These are phyloP conservation scores for Danielia reshetovae DNA, from an alignment of 805 yeast genomes.

Conservation along the genomic window DNA sequence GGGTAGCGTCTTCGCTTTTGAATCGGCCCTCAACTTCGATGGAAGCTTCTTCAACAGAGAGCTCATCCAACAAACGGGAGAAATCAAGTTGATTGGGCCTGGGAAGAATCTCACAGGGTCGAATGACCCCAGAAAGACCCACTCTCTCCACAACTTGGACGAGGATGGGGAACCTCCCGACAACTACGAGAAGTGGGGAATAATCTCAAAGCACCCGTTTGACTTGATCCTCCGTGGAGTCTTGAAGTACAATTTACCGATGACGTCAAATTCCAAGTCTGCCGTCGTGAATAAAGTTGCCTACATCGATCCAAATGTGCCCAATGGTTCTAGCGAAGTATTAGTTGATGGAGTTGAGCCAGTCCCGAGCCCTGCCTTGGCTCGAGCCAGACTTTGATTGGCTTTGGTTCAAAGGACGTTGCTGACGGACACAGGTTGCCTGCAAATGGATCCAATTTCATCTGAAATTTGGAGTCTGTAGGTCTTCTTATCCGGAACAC, in stretches of 20 bases:
- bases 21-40: constrained; percentile 66
- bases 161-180: constrained; percentile 21
- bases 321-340: constrained; percentile 3
- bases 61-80: constrained; percentile 56
- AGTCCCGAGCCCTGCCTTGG: constrained; percentile 6
- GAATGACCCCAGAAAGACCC: not conserved
- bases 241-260: constrained; percentile 70
- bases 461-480: constrained; percentile 18
- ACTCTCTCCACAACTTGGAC: not conserved
- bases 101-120: constrained; percentile 45
- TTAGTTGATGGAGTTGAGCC: constrained; percentile 1
- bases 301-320: constrained; percentile 50
- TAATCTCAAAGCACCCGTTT: constrained; percentile 73
- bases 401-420: constrained; percentile 59
- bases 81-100: constrained; percentile 69
- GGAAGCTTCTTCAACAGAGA: constrained; percentile 75
- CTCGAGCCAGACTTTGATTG: constrained; percentile 24
- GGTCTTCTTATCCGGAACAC: constrained; percentile 49
- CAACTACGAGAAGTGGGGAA: constrained; percentile 63
- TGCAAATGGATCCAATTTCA: constrained; percentile 50
- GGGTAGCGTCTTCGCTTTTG: constrained; percentile 65
- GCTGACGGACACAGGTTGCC: constrained; percentile 52
- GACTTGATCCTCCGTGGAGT: constrained; percentile 82
- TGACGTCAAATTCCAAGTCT: constrained; percentile 47
- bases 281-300: constrained; percentile 59